Evolutionary conservation across 306 rosid genomes (phyloP).

Genomic region (Gastrolobium villosum): DNA sequence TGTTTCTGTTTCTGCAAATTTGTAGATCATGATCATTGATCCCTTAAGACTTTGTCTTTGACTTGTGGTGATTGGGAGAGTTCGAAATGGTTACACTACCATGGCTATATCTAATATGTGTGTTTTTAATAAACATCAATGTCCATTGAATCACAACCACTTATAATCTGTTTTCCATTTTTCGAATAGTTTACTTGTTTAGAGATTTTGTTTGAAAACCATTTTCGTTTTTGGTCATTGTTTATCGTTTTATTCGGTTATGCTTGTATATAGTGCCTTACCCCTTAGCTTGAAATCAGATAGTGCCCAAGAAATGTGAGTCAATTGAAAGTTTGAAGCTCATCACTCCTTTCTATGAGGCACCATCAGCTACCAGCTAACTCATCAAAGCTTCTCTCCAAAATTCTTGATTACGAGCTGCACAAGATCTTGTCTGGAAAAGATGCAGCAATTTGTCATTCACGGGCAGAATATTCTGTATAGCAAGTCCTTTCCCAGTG

Average conservation of each 20-base stretch:
- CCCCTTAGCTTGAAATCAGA: not conserved
- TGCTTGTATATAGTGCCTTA: not conserved
- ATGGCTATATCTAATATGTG: not conserved
- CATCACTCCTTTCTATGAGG: slow-evolving; percentile 7
- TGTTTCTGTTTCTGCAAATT: slow-evolving; percentile 24
- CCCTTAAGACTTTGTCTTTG: not conserved
- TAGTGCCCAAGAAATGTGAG: slow-evolving; percentile 8
- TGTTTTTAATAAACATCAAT: not conserved
- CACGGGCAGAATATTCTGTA: slow-evolving; percentile 49
- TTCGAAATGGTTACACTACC: slow-evolving; percentile 17
- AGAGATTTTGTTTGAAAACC: slow-evolving; percentile 14
- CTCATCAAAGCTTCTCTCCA: slow-evolving; percentile 1
- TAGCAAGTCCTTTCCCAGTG: slow-evolving; percentile 50
- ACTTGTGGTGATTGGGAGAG: not conserved
- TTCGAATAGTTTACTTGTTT: slow-evolving; percentile 18
- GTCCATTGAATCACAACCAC: slow-evolving; percentile 10
- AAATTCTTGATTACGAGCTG: slow-evolving; percentile 23
- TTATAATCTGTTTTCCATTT: slow-evolving; percentile 8
- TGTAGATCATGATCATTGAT: slow-evolving; percentile 10
- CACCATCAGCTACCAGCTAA: slow-evolving; percentile 4
- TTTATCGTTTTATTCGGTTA: slow-evolving; percentile 5
- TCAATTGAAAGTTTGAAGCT: slow-evolving; percentile 20
- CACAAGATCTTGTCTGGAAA: slow-evolving; percentile 31
- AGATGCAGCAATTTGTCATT: slow-evolving; percentile 50
- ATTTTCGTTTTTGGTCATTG: slow-evolving; percentile 3